Percentiles rank a stretch among this genome's conserved stretches.
These are phyloP conservation scores for Batrachochytrium dendrobatidis DNA, from an alignment of 371 early-diverging fungal genomes.

Conservation along the genomic window DNA sequence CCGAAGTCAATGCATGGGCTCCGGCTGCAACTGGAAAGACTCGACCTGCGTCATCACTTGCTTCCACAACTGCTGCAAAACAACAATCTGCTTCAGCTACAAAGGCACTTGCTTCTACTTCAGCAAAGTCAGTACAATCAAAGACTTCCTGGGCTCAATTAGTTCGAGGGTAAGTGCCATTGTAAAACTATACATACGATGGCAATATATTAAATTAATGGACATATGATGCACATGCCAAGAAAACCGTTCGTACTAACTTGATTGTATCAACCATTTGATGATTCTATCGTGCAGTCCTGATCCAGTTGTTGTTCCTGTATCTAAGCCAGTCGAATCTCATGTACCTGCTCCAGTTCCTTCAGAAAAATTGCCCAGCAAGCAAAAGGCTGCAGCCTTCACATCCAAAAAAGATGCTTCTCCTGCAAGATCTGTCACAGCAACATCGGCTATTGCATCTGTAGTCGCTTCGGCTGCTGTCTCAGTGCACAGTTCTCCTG, in stretches of 20 bases:
- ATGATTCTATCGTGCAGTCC: too few species aligned
- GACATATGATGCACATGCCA: too few species aligned
- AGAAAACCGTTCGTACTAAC: too few species aligned
- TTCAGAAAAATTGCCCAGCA: slow-evolving; percentile 9
- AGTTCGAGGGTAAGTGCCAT: slow-evolving; percentile 52
- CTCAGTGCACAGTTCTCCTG: slow-evolving; percentile 9
- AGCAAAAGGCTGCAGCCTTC: slow-evolving; percentile 8
- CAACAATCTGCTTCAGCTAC: background rate
- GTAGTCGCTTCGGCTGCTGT: slow-evolving; percentile 13
- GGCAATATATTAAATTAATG: too few species aligned
- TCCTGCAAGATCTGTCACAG: slow-evolving; percentile 17
- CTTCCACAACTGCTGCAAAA: slow-evolving; percentile 6
- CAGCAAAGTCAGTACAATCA: slow-evolving; percentile 5
- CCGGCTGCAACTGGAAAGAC: background rate
- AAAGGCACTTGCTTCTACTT: slow-evolving; percentile 12
- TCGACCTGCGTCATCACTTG: slow-evolving; percentile 4
- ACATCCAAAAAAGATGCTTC: background rate
- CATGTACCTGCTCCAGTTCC: background rate
- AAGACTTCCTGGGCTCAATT: slow-evolving; percentile 74
- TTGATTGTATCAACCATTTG: too few species aligned
- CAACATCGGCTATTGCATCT: slow-evolving; percentile 13
- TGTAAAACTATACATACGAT: too few species aligned
- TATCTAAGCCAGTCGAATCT: background rate
- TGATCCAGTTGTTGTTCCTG: slow-evolving; percentile 3
- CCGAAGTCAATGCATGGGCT: slow-evolving; percentile 19